Percentiles rank a stretch among this genome's conserved stretches.
phyloP scores from a whole-genome alignment of 805 yeast species.

The Lipomyces yamanashiensis region DNA sequence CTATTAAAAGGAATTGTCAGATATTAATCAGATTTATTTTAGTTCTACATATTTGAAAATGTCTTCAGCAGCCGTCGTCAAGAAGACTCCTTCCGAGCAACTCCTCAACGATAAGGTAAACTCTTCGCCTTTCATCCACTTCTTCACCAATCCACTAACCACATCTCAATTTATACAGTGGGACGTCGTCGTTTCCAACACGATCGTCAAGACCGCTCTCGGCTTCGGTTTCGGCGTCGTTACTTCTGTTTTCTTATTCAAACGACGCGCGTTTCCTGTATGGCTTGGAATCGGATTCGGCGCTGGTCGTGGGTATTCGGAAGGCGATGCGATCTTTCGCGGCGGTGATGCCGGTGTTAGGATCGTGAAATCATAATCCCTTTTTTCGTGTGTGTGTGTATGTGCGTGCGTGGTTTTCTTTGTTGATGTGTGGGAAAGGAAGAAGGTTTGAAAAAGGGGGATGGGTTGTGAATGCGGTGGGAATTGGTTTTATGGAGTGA shows the following conservation, averaged over 20 bases:
- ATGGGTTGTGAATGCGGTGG: no score
- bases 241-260: conserved; percentile 86
- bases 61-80: conserved; percentile 25
- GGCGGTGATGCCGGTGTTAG: conserved; percentile 37
- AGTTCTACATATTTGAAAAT: not conserved
- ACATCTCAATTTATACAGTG: conserved; percentile 51
- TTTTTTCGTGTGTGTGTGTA: no score
- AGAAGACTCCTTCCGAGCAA: conserved; percentile 43
- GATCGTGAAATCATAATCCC: conserved; percentile 28
- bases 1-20: no score
- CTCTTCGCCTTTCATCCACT: not conserved
- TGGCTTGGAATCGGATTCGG: conserved; percentile 98
- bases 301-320: conserved; percentile 95
- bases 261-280: conserved; percentile 95
- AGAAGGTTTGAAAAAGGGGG: not conserved
- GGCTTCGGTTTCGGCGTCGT: conserved; percentile 97
- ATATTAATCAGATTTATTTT: no score
- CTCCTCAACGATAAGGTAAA: conserved; percentile 48
- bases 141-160: not conserved
- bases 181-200: conserved; percentile 95
- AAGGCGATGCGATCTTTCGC: conserved; percentile 97
- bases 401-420: not conserved
- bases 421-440: not conserved
- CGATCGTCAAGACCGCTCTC: conserved; percentile 90
- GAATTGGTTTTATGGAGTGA: no score